Conservation (phyloP, 1,139 yeast genomes). For the Candida sp. region DNA sequence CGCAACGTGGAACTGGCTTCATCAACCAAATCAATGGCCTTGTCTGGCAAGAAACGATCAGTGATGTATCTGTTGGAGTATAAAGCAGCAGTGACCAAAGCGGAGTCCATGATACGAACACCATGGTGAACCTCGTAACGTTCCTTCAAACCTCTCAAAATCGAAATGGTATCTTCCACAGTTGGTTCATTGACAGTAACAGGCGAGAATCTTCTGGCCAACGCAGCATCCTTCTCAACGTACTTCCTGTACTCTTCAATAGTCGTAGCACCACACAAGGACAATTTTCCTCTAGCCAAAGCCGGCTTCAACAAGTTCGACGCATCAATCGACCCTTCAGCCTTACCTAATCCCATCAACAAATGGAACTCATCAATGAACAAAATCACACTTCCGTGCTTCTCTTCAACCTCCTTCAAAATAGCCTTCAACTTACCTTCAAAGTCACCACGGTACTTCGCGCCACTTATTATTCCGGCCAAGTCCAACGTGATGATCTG, state of each 20-base stretch:
- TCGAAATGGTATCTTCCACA: conserved; percentile 90
- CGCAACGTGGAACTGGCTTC: conserved; percentile 97
- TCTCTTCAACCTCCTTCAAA: conserved; percentile 84
- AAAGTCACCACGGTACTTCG: conserved; percentile 95
- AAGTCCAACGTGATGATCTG: conserved; percentile 83
- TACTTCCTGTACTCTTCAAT: conserved; percentile 85
- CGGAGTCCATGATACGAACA: conserved; percentile 93
- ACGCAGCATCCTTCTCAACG: conserved; percentile 91
- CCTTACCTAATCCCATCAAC: conserved; percentile 89
- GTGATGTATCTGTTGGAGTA: conserved; percentile 91
- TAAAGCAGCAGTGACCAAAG: conserved; percentile 92
- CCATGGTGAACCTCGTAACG: conserved; percentile 98
- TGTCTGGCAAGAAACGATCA: conserved; percentile 92
- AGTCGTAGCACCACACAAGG: conserved; percentile 97
- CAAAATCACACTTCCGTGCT: conserved; percentile 76
- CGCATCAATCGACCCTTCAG: conserved; percentile 97
- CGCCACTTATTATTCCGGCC: conserved; percentile 91
- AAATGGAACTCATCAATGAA: conserved; percentile 95
- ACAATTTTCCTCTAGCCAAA: conserved; percentile 89
- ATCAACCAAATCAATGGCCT: conserved; percentile 95
- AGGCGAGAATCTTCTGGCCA: conserved; percentile 92
- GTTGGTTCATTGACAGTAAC: conserved; percentile 90
- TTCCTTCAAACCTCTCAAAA: conserved; percentile 91
- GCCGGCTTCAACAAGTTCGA: conserved; percentile 94
- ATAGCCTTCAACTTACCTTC: conserved; percentile 89